Conservation (phyloP, 306 rosid species). For the Benincasa hispida region DNA sequence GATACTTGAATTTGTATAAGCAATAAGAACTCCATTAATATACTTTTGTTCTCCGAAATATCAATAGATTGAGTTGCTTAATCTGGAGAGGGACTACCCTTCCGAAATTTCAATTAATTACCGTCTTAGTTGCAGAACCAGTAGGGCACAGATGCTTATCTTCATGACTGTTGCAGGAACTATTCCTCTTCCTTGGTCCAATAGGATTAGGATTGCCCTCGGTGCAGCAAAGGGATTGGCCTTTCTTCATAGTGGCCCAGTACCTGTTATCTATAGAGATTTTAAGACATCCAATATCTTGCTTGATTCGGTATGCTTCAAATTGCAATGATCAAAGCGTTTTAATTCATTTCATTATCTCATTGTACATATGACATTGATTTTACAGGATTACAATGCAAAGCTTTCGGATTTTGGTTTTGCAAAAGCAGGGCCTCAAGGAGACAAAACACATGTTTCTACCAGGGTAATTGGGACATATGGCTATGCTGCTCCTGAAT, state of each 20-base stretch:
- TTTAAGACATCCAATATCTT: constrained; percentile 94
- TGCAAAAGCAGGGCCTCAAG: constrained; percentile 97
- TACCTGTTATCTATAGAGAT: constrained; percentile 92
- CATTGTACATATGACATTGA: background rate
- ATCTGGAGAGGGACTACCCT: background rate
- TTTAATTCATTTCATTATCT: background rate
- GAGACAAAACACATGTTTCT: constrained; percentile 95
- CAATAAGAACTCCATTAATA: background rate
- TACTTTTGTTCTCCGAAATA: background rate
- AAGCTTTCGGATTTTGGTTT: constrained; percentile 99
- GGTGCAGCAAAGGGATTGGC: constrained; percentile 98
- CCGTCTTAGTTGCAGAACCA: background rate
- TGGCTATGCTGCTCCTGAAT: constrained; percentile 96
- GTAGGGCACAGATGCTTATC: constrained; percentile 18
- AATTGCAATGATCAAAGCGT: background rate
- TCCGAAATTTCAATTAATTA: background rate
- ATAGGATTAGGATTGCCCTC: constrained; percentile 82
- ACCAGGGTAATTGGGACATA: constrained; percentile 95
- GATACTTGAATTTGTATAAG: background rate
- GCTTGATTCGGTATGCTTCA: constrained; percentile 73
- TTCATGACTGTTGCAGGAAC: constrained; percentile 55
- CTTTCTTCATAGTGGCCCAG: constrained; percentile 87
- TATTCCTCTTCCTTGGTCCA: constrained; percentile 91
- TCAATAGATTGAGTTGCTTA: background rate
- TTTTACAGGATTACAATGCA: constrained; percentile 72